Percentiles rank a stretch among this genome's conserved stretches.
Conservation (phyloP, 495 filamentous ascomycete genomes). For the Tuber microsphaerosporum region DNA sequence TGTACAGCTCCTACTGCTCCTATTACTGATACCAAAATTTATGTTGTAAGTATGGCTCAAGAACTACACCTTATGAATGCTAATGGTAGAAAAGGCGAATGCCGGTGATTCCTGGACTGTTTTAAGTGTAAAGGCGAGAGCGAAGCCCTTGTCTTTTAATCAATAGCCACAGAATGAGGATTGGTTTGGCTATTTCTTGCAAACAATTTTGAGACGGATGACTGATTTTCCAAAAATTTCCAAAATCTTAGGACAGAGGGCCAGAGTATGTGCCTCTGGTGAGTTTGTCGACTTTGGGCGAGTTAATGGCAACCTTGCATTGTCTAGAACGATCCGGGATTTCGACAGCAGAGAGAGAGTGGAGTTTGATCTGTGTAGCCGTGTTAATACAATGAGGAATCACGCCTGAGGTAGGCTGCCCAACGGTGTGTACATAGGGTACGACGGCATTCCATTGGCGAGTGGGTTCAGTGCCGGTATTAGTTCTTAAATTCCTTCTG, state of each 20-base stretch:
- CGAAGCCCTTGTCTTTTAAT: conserved; percentile 93
- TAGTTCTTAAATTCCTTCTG: no score
- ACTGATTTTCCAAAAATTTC: conserved; percentile 21
- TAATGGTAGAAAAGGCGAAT: conserved; percentile 60
- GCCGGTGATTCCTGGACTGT: conserved; percentile 93
- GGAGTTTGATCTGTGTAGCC: no score
- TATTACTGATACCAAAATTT: conserved; percentile 84
- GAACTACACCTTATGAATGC: conserved; percentile 35
- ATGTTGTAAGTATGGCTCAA: conserved; percentile 61
- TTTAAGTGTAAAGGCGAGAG: conserved; percentile 86
- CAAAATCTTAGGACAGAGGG: conserved; percentile 69
- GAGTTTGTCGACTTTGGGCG: conserved; percentile 98
- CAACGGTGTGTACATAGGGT: no score
- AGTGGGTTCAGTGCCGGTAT: no score
- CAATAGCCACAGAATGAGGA: conserved; percentile 99
- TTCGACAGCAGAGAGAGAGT: no score
- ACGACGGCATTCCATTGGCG: no score
- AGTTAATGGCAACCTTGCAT: conserved; percentile 93
- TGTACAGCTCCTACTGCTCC: conserved; percentile 89
- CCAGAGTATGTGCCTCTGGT: conserved; percentile 86
- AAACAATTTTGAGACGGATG: not conserved
- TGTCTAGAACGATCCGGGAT: conserved; percentile 94
- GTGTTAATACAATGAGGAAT: no score
- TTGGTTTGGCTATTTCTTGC: conserved; percentile 42
- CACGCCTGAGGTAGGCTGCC: no score